A percentile compares a stretch with the other conserved stretches of the same genome.
phyloP scores from a whole-genome alignment of 1,284 basidiomycete genomes.

The Neotropicomus parvogracilis region DNA sequence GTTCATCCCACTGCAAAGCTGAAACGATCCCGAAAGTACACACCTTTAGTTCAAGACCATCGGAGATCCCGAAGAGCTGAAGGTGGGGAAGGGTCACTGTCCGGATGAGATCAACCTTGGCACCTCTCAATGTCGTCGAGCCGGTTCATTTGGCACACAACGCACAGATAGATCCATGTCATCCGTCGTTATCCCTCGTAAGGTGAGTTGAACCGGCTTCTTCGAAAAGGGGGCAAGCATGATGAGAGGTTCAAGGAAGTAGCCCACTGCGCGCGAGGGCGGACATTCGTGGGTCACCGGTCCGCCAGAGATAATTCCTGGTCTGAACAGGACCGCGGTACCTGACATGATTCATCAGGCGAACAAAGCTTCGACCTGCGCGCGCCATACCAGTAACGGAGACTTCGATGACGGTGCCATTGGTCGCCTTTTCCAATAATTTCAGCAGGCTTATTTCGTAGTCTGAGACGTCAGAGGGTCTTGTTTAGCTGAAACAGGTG shows the following conservation, averaged over 20 bases:
- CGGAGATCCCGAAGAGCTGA: constrained; percentile 83
- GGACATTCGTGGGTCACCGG: constrained; percentile 84
- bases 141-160: constrained; percentile 2
- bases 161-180: constrained; percentile 83
- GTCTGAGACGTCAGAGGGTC: constrained; percentile 46
- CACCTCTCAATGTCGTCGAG: constrained; percentile 5
- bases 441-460: constrained; percentile 92
- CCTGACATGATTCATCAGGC: constrained; percentile 44
- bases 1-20: constrained; percentile 1
- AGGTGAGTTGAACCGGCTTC: constrained; percentile 75
- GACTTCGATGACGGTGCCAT: constrained; percentile 95
- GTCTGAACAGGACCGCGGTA: constrained; percentile 87
- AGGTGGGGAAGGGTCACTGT: constrained; percentile 93
- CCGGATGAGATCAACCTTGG: constrained; percentile 79
- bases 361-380: constrained; percentile 1
- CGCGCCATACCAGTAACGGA: constrained; percentile 78
- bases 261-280: constrained; percentile 83
- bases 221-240: constrained; percentile 94
- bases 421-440: constrained; percentile 88
- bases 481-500: constrained; percentile 3
- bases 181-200: constrained; percentile 90
- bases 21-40: constrained; percentile 17
- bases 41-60: constrained; percentile 83
- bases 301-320: constrained; percentile 90
- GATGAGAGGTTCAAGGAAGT: constrained; percentile 89